phyloP scores from a whole-genome alignment of 1,284 basidiomycete species.

The Malassezia equina region DNA sequence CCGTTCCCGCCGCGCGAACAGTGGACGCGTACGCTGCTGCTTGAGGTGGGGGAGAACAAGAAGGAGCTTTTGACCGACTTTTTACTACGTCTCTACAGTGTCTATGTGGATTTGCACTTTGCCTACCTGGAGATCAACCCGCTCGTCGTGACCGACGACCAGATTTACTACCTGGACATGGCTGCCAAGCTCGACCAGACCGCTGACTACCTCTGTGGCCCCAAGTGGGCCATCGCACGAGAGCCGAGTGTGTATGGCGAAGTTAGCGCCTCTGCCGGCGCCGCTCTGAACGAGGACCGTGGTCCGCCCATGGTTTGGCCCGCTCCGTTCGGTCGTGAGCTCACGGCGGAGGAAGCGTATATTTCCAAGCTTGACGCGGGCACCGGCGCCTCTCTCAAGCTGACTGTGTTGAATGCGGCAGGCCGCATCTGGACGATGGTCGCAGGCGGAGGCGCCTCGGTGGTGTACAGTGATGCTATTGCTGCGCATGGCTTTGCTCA shows the following conservation, averaged over 20 bases:
- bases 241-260: slow-evolving; percentile 62
- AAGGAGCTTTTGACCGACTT: slow-evolving; percentile 57
- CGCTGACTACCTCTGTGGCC: slow-evolving; percentile 92
- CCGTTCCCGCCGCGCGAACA: slow-evolving; percentile 68
- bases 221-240: slow-evolving; percentile 96
- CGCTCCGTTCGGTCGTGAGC: slow-evolving; percentile 90
- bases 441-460: slow-evolving; percentile 67
- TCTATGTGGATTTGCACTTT: slow-evolving; percentile 75
- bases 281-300: slow-evolving; percentile 44
- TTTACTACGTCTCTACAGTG: slow-evolving; percentile 84
- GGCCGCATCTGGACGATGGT: slow-evolving; percentile 99
- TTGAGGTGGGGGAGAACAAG: slow-evolving; percentile 32
- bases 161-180: slow-evolving; percentile 96
- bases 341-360: slow-evolving; percentile 98
- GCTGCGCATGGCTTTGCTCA: slow-evolving; percentile 91
- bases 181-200: slow-evolving; percentile 96
- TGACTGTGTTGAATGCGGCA: slow-evolving; percentile 87
- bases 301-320: slow-evolving; percentile 97
- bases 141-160: slow-evolving; percentile 80
- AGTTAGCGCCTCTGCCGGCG: slow-evolving; percentile 47
- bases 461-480: slow-evolving; percentile 82
- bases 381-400: slow-evolving; percentile 93
- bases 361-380: slow-evolving; percentile 95
- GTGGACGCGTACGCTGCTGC: slow-evolving; percentile 38
- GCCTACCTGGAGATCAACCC: slow-evolving; percentile 99